A percentile compares a stretch with the other conserved stretches of the same genome.
These are phyloP conservation scores for Plasmodium vivax DNA, from an alignment of 169 alveolate genomes.

Conservation along the genomic window DNA sequence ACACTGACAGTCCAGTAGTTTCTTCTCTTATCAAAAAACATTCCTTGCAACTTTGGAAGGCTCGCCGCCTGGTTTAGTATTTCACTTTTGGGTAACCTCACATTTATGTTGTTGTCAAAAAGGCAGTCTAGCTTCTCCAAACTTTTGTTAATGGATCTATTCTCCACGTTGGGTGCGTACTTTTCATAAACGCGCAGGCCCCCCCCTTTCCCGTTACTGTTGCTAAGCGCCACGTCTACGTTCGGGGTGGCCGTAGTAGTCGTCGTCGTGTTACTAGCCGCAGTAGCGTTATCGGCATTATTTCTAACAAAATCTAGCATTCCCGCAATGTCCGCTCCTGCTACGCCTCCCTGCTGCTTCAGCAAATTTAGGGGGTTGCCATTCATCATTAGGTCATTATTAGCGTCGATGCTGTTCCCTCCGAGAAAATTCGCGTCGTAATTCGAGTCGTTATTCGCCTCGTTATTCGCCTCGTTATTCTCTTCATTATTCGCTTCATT, in stretches of 20 bases:
- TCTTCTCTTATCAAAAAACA: slow-evolving; percentile 76
- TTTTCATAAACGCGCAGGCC: slow-evolving; percentile 31
- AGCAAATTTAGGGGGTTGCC: not conserved
- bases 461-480: not conserved
- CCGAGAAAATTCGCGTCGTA: not conserved
- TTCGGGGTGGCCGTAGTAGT: not conserved
- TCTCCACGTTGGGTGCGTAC: not conserved
- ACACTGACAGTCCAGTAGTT: slow-evolving; percentile 77
- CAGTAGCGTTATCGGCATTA: not conserved
- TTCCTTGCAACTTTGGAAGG: slow-evolving; percentile 73
- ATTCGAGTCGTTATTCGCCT: not conserved
- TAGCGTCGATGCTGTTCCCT: not conserved
- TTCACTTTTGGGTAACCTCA: slow-evolving; percentile 74
- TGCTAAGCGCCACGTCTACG: not conserved
- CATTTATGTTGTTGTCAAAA: slow-evolving; percentile 34
- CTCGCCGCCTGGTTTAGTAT: slow-evolving; percentile 74
- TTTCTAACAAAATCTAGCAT: not conserved
- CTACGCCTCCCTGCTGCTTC: not conserved
- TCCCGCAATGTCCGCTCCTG: not conserved
- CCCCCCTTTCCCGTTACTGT: not conserved
- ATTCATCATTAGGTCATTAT: not conserved
- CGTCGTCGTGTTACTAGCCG: not conserved
- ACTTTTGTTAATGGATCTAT: slow-evolving; percentile 29
- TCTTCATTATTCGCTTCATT: not conserved
- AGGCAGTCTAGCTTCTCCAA: slow-evolving; percentile 38